These are phyloP conservation scores for Ulmus americana DNA, from an alignment of 331 rosid genomes.

Conservation along the genomic window DNA sequence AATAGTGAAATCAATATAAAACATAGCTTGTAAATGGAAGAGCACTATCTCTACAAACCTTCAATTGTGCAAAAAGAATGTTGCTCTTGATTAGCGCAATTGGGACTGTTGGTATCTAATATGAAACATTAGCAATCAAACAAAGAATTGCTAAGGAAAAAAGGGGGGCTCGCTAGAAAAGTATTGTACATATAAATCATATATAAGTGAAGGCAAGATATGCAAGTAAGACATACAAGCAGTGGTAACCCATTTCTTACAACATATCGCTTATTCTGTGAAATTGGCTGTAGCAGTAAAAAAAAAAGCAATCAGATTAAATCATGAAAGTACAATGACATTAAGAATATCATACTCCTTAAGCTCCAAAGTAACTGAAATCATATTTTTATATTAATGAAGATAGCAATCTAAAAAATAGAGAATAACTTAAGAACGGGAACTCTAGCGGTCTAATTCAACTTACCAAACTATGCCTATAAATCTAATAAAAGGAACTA, in stretches of 20 bases:
- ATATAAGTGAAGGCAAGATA: not conserved
- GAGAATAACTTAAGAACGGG: no score
- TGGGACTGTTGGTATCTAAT: conserved; percentile 70
- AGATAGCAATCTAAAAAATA: no score
- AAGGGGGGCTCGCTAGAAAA: conserved; percentile 10
- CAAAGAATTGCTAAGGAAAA: conserved; percentile 4
- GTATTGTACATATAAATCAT: conserved; percentile 3
- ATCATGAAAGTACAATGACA: conserved; percentile 15
- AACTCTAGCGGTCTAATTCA: no score
- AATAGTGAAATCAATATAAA: no score
- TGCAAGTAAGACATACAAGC: conserved; percentile 47
- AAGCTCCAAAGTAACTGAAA: no score
- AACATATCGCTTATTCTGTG: conserved; percentile 19
- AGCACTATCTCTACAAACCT: conserved; percentile 29
- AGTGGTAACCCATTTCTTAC: conserved; percentile 64
- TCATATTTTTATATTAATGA: no score
- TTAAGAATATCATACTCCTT: not conserved
- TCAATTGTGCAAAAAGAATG: conserved; percentile 64
- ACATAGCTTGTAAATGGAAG: not conserved
- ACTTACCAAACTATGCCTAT: no score
- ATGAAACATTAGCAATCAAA: conserved; percentile 19
- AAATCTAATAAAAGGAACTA: no score
- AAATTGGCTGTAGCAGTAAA: conserved; percentile 48
- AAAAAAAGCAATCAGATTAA: conserved; percentile 14
- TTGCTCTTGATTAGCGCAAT: conserved; percentile 55